These are phyloP conservation scores for Endoconidiophora polonica DNA, from an alignment of 2,329 filamentous ascomycete genomes.

Conservation along the genomic window DNA sequence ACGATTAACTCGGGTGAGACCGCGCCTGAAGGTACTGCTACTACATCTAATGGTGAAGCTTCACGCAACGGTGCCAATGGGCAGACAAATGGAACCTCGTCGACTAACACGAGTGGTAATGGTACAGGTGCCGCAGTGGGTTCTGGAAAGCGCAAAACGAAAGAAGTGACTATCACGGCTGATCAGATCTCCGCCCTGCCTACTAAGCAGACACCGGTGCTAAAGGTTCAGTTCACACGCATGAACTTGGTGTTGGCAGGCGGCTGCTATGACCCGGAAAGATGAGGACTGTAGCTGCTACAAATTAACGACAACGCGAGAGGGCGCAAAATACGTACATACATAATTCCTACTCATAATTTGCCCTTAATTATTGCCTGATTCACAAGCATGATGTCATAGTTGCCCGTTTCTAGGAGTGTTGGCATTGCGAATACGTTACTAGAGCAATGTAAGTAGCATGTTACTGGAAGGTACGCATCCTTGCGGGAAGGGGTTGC, in stretches of 20 bases:
- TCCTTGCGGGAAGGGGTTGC: constrained; percentile 2
- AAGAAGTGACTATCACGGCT: constrained; percentile 76
- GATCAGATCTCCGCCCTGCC: constrained; percentile 92
- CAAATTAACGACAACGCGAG: neutral
- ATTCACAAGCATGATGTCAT: neutral
- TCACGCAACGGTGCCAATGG: neutral
- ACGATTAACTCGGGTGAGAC: constrained; percentile 11
- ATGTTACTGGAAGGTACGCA: neutral
- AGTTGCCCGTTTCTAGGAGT: too few relatives aligned
- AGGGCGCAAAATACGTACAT: neutral
- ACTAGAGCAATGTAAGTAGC: neutral
- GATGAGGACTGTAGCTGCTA: neutral
- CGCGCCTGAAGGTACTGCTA: neutral
- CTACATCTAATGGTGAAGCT: constrained; percentile 3
- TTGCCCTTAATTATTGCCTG: too few relatives aligned
- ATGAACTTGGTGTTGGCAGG: constrained; percentile 90
- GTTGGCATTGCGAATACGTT: neutral
- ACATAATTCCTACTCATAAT: neutral
- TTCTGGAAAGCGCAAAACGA: constrained; percentile 55
- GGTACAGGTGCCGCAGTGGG: constrained; percentile 17
- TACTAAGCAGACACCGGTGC: constrained; percentile 90
- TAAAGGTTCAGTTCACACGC: constrained; percentile 81
- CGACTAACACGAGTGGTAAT: constrained; percentile 14
- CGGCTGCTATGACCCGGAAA: constrained; percentile 43
- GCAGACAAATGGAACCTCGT: neutral